Evolutionary conservation across 1,284 basidiomycete species (phyloP), one percentile per base, ranked within the genome.

Genomic region (Boletellus deceptivus): DNA sequence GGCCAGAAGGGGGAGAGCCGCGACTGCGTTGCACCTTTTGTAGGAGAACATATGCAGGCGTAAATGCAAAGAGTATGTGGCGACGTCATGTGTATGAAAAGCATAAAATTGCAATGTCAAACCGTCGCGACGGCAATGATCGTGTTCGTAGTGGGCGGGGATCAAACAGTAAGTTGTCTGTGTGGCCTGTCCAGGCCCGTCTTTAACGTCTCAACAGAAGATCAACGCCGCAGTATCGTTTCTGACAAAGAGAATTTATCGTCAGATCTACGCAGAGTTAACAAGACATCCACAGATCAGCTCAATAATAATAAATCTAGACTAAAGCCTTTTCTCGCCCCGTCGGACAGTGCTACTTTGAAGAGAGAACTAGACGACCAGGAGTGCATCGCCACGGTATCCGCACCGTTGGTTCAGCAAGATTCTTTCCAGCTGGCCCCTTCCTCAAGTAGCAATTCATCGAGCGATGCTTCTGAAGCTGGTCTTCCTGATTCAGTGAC

Each of bases 1-100:
- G 84, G 84, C 82, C 83, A 13, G 83, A 88, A 55, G 86, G 86
- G 17, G 84, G 87, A 62, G 84, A 87, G 58, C 87, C 87, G 6
- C 73, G 84, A 27, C 73, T 91, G 18, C 76, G 88, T 43, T 91
- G 88, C 68, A 90, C 89, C 1, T 90, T 91, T 62, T 91, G 88
- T 59, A 73, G 88, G 53, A 76, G 87, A 55, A 84, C 81, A 4
- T 91, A 91, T 58, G 84, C 86, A 4, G 88, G 88, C 10, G 84
- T 89, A 24, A 91, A 91, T 62, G 89, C 88, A 9, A 90, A 91
- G 68, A 89, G 87, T 59, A 91, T 91, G 88, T 91, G 89, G 88
- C 72, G 89, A 50, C 75, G 88, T 49, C 88, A 91, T 65, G 87
- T 91, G 17, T 89, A 85, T 56, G 88, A 91, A 69, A 91, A 91